A percentile compares a stretch with the other conserved stretches of the same genome.
phyloP scores from a whole-genome alignment of 805 yeast species.

The Teunomyces tritomae region DNA sequence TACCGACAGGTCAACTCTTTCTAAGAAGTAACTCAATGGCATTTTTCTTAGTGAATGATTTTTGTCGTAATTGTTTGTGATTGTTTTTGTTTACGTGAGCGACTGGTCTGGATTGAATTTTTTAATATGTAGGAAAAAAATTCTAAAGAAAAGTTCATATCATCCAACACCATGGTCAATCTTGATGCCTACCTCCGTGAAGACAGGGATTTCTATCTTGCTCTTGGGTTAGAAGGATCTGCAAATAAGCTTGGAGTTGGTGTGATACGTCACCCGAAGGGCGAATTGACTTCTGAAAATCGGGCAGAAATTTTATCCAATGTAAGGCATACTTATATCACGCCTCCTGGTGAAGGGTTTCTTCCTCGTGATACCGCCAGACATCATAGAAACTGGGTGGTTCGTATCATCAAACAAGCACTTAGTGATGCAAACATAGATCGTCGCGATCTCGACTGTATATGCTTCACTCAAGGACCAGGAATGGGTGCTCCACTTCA shows the following conservation, averaged over 20 bases:
- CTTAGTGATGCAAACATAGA: conserved; percentile 56
- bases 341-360: conserved; percentile 99
- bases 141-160: not conserved
- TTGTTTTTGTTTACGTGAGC: not conserved
- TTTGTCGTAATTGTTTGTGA: conserved; percentile 11
- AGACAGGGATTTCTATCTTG: conserved; percentile 55
- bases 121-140: not conserved
- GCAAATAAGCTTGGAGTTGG: conserved; percentile 98
- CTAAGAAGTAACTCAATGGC: conserved; percentile 22
- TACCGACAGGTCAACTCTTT: conserved; percentile 35
- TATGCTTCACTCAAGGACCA: conserved; percentile 96
- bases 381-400: conserved; percentile 95
- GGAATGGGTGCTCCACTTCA: conserved; percentile 99
- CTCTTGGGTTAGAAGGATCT: conserved; percentile 93
- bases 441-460: conserved; percentile 61
- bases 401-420: conserved; percentile 67
- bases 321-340: conserved; percentile 88
- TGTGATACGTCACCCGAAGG: conserved; percentile 69
- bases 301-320: conserved; percentile 80
- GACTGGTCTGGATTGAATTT: no score
- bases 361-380: conserved; percentile 95
- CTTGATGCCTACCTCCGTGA: conserved; percentile 44
- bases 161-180: conserved; percentile 33
- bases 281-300: conserved; percentile 54
- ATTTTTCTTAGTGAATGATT: not conserved